phyloP scores from a whole-genome alignment of 371 early-diverging fungal species.

The Nematocida sp. region DNA sequence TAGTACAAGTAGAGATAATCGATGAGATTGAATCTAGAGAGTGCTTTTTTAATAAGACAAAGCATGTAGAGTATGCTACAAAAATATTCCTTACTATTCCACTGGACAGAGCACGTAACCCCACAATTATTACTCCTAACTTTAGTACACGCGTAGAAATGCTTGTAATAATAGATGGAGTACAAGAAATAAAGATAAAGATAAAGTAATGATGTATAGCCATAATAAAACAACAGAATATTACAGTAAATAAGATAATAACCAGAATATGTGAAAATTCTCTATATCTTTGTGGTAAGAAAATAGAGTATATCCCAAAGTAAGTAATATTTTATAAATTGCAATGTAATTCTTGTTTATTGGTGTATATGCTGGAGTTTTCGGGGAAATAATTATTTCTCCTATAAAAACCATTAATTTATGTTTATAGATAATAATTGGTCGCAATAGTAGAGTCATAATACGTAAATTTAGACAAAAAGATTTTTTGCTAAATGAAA shows the following conservation, averaged over 20 bases:
- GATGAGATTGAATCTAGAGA: not conserved
- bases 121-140: slow-evolving; percentile 16
- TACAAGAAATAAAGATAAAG: slow-evolving; percentile 3
- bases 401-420: too few relatives aligned
- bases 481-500: slow-evolving; percentile 25
- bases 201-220: not conserved
- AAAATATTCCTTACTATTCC: slow-evolving; percentile 17
- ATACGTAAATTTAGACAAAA: not conserved
- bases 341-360: too few relatives aligned
- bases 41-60: not conserved
- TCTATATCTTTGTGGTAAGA: too few relatives aligned
- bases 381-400: too few relatives aligned
- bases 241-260: too few relatives aligned
- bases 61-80: not conserved
- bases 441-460: not conserved
- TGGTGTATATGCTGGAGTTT: too few relatives aligned
- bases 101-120: slow-evolving; percentile 10
- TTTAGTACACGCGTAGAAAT: slow-evolving; percentile 16
- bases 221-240: not conserved
- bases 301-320: too few relatives aligned
- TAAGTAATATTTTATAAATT: too few relatives aligned
- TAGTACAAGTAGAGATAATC: slow-evolving; percentile 35
- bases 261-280: too few relatives aligned
- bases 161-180: not conserved
- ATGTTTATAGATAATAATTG: not conserved